A percentile compares a stretch with the other conserved stretches of the same genome.
phyloP scores from a whole-genome alignment of 345 rosid species.

The Durio zibethinus region DNA sequence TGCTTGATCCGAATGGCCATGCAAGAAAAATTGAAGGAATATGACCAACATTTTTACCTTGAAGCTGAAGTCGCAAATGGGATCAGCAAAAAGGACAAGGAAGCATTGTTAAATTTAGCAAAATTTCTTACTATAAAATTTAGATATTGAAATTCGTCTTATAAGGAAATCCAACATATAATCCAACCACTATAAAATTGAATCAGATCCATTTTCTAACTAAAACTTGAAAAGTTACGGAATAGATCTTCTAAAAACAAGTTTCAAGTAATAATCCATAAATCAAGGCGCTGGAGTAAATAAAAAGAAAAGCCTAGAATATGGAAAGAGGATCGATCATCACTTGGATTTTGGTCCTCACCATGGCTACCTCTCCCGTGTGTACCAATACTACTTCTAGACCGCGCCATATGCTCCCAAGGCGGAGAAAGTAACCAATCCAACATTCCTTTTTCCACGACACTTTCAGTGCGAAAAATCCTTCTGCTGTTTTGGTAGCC shows the following conservation, averaged over 20 bases:
- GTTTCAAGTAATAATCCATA: no score
- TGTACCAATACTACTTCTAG: constrained; percentile 3
- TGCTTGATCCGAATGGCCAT: background rate
- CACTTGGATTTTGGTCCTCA: constrained; percentile 1
- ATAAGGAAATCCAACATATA: no score
- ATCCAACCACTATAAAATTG: no score
- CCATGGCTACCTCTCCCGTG: background rate
- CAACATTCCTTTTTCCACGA: constrained; percentile 4
- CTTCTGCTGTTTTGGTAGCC: background rate
- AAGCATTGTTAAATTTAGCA: background rate
- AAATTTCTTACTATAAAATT: no score
- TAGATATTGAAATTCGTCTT: no score
- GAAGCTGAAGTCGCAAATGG: constrained; percentile 31
- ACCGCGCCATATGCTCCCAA: background rate
- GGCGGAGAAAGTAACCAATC: constrained; percentile 28
- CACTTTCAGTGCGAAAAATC: background rate
- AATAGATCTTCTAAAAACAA: no score
- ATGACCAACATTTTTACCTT: constrained; percentile 25
- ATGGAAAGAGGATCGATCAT: background rate
- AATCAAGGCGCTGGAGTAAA: background rate
- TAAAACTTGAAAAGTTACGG: no score
- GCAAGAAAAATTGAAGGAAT: constrained; percentile 34
- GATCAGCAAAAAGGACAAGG: constrained; percentile 22
- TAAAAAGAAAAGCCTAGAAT: background rate
- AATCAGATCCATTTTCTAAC: no score